Conservation (phyloP, 345 rosid species). For the Carallia brachiata region DNA sequence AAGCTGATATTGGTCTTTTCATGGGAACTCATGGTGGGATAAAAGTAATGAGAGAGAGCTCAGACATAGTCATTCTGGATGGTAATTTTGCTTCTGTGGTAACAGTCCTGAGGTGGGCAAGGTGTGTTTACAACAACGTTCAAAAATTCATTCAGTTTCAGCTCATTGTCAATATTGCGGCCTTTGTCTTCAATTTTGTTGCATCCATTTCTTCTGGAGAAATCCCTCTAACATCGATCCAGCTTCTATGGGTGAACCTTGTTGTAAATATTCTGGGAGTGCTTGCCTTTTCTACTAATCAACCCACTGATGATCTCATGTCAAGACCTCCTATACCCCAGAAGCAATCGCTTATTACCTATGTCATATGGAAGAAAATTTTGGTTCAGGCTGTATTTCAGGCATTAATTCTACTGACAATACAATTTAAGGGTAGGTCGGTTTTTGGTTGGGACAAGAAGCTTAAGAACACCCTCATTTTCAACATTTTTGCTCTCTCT, state of each 20-base stretch:
- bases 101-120: slow-evolving; percentile 52
- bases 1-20: slow-evolving; percentile 24
- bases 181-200: slow-evolving; percentile 58
- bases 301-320: slow-evolving; percentile 75
- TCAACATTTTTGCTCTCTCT: slow-evolving; percentile 87
- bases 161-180: slow-evolving; percentile 60
- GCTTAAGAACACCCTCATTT: slow-evolving; percentile 70
- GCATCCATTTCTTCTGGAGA: slow-evolving; percentile 69
- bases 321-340: slow-evolving; percentile 47
- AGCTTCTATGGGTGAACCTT: slow-evolving; percentile 90
- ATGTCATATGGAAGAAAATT: slow-evolving; percentile 24
- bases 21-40: slow-evolving; percentile 36
- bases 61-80: slow-evolving; percentile 35
- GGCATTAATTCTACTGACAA: slow-evolving; percentile 55
- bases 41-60: slow-evolving; percentile 40
- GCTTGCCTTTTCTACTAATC: slow-evolving; percentile 80
- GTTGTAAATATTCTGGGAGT: slow-evolving; percentile 92
- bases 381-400: slow-evolving; percentile 31
- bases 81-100: slow-evolving; percentile 30
- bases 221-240: slow-evolving; percentile 84
- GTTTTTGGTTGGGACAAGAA: slow-evolving; percentile 47
- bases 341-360: slow-evolving; percentile 24
- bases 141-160: slow-evolving; percentile 72
- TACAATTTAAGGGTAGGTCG: slow-evolving; percentile 55
- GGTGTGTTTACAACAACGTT: slow-evolving; percentile 60